Base-by-base conservation (phyloP, 345 rosid species). In the Populus simonii region DNA sequence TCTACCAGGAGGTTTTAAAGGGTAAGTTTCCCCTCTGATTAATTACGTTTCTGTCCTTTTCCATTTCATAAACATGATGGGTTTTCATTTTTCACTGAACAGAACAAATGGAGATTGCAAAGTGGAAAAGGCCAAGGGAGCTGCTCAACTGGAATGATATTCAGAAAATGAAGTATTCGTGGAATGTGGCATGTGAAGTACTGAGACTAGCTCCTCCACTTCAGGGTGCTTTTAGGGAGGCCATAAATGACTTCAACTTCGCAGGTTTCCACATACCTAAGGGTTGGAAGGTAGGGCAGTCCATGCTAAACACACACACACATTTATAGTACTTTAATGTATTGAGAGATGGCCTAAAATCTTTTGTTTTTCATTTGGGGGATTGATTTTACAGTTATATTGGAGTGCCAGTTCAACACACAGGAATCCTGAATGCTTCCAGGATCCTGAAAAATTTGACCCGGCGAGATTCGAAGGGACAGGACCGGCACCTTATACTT, bases 1-100 rank as follows among this genome's bases (percentile, higher is more conserved):
- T 80, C 75, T 75, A 75, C 59, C 17, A 29, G 2, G 43, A 71
- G 7, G 79, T 80, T 12, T 7, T 70, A 12, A 53, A 75, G 41
- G 79, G 83, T 80, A 51, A 23, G 68, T 15, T 63, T 63, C 12
- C 31, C 33, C 12, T 63, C 15, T 22, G 16, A 12, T 3, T 15
- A 47, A 13, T 15, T 4, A 47, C 11, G 6, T 15, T 47, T 13
- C 17, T 15, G 51, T 47, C 51, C 51, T 47, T 47, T 47, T 47
- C 51, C 51, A 47, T 47, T 47, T 47, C 45, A 41, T 0, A 41
- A 41, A 10, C 45, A 41, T 41, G 45, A 41, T 10, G 4, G 13
- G 45, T 41, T 41, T 41, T 22, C 67, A n/a, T 61, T 61, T n/a
- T 63, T 63, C 27, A 63, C 35, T 35, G n/a, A 41, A 8, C 57